These are phyloP conservation scores for Ophiostoma fasciatum DNA, from an alignment of 2,329 filamentous ascomycete genomes.

Conservation along the genomic window DNA sequence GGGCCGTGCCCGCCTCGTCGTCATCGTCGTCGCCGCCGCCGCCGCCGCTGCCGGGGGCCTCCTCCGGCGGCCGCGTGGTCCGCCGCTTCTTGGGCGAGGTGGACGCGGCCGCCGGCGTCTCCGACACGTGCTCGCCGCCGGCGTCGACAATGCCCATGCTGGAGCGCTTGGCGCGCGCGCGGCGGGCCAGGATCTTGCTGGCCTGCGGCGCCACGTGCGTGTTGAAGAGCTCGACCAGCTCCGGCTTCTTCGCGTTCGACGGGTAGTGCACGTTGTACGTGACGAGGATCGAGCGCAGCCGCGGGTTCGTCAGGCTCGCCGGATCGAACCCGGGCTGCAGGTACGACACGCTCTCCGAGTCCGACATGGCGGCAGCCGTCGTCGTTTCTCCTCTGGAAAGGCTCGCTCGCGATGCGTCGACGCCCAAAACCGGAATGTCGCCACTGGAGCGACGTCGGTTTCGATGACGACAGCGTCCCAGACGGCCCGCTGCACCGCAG, in stretches of 20 bases:
- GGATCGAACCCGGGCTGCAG: slow-evolving; percentile 80
- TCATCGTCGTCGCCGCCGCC: slow-evolving; percentile 32
- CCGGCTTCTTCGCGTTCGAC: slow-evolving; percentile 78
- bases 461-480: too few relatives aligned
- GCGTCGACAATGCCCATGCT: slow-evolving; percentile 69
- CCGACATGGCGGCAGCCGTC: slow-evolving; percentile 44
- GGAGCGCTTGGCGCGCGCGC: slow-evolving; percentile 68
- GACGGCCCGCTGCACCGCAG: too few relatives aligned
- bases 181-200: slow-evolving; percentile 57
- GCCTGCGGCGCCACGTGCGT: slow-evolving; percentile 65
- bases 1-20: slow-evolving; percentile 28
- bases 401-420: too few relatives aligned
- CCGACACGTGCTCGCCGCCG: slow-evolving; percentile 32
- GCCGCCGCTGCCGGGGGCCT: neutral
- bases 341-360: slow-evolving; percentile 60
- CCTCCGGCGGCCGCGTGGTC: too few relatives aligned
- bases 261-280: slow-evolving; percentile 77
- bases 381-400: too few relatives aligned
- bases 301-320: slow-evolving; percentile 67
- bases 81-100: slow-evolving; percentile 1
- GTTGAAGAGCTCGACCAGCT: slow-evolving; percentile 74
- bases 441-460: too few relatives aligned
- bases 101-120: too few relatives aligned
- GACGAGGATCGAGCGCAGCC: slow-evolving; percentile 80
- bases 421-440: too few relatives aligned